phyloP scores from a whole-genome alignment of 306 rosid genomes.

The Corylus americana region DNA sequence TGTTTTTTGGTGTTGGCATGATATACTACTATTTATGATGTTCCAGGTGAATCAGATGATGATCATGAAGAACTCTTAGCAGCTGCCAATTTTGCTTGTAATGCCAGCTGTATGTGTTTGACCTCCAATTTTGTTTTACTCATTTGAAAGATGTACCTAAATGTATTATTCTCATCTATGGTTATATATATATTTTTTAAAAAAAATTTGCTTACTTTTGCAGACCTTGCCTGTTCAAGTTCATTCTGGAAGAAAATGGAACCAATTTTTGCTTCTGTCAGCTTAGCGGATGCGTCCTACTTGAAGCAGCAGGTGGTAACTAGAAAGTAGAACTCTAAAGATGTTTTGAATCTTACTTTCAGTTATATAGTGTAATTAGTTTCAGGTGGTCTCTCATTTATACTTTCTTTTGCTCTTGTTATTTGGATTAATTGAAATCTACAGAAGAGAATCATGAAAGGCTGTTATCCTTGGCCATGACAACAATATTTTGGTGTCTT shows the following conservation, averaged over 20 bases:
- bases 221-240: constrained; percentile 75
- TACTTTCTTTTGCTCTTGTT: constrained; percentile 12
- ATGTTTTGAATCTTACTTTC: constrained; percentile 16
- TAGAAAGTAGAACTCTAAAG: not conserved
- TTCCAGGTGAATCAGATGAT: constrained; percentile 67
- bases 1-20: constrained; percentile 14
- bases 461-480: constrained; percentile 44
- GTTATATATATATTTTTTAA: not conserved
- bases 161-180: not conserved
- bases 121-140: constrained; percentile 3
- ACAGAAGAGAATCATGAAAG: constrained; percentile 50
- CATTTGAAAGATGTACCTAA: not conserved
- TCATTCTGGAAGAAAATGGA: constrained; percentile 83
- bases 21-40: constrained; percentile 29
- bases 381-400: constrained; percentile 26
- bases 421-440: constrained; percentile 50
- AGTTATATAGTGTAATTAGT: constrained; percentile 17
- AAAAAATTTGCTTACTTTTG: constrained; percentile 22
- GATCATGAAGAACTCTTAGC: constrained; percentile 68
- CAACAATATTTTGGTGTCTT: constrained; percentile 44
- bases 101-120: constrained; percentile 62
- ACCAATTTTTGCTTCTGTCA: constrained; percentile 56
- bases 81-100: constrained; percentile 75
- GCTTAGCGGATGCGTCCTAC: constrained; percentile 46
- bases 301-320: constrained; percentile 70